These are phyloP conservation scores for Vaucheria bursata DNA, from an alignment of 352 stramenopile genomes.

Conservation along the genomic window DNA sequence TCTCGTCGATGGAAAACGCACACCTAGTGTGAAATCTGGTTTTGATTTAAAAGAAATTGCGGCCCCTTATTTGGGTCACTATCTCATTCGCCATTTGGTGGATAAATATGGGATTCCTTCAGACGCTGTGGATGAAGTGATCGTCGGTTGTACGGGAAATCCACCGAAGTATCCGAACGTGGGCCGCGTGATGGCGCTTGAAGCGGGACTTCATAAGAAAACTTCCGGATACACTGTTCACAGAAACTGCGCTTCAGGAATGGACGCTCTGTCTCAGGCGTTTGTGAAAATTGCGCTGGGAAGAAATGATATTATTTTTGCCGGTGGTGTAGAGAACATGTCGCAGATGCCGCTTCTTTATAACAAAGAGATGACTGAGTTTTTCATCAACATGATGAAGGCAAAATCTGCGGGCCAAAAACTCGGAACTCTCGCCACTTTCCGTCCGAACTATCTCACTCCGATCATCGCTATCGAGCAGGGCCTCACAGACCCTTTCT, in stretches of 20 bases:
- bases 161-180: neutral
- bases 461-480: slow-evolving; percentile 2
- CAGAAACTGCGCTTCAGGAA: neutral
- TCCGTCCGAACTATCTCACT: neutral
- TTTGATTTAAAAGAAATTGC: neutral
- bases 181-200: neutral
- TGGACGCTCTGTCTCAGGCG: neutral
- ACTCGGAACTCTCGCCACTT: neutral
- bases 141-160: neutral
- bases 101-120: neutral
- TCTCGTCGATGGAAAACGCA: neutral
- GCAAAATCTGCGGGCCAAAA: neutral
- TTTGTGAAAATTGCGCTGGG: neutral
- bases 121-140: slow-evolving; percentile 1
- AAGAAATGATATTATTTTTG: neutral
- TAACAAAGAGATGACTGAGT: neutral
- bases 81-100: neutral
- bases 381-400: neutral
- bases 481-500: neutral
- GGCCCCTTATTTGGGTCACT: neutral
- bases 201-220: neutral
- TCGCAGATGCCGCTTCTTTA: neutral
- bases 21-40: neutral
- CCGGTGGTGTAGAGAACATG: neutral
- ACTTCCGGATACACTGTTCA: neutral